phyloP scores from a whole-genome alignment of 2,329 filamentous ascomycete species.

The Colletotrichum sp. region DNA sequence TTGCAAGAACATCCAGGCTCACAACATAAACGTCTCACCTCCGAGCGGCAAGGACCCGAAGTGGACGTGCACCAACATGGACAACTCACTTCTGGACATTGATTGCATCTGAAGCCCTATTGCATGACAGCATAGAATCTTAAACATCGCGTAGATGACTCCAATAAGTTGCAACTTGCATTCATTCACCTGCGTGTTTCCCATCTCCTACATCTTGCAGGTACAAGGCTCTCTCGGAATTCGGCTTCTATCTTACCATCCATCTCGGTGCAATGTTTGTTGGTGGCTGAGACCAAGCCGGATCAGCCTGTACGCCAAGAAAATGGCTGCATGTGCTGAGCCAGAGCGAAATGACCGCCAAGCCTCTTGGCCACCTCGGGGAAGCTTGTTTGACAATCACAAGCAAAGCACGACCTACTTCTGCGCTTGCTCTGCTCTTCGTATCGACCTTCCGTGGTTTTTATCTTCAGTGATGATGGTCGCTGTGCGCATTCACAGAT shows the following conservation, averaged over 20 bases:
- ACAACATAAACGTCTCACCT: not conserved
- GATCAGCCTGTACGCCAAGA: not conserved
- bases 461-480: not conserved
- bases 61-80: conserved; percentile 2
- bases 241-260: not conserved
- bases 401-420: not conserved
- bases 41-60: not conserved
- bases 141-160: not conserved
- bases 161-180: not conserved
- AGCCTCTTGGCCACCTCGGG: not conserved
- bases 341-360: not conserved
- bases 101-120: not conserved
- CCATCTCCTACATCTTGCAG: not conserved
- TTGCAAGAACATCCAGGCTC: not conserved
- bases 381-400: not conserved
- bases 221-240: not conserved
- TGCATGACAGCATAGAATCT: not conserved
- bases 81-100: not conserved
- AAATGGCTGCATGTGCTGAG: not conserved
- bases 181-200: fast-evolving
- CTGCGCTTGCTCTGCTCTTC: not conserved
- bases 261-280: not conserved
- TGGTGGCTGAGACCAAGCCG: conserved; percentile 16
- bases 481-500: fast-evolving
- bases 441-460: fast-evolving